Evolutionary conservation across 192 early-diverging fungal genomes (phyloP).

Genomic region (Entomortierella parvispora): DNA sequence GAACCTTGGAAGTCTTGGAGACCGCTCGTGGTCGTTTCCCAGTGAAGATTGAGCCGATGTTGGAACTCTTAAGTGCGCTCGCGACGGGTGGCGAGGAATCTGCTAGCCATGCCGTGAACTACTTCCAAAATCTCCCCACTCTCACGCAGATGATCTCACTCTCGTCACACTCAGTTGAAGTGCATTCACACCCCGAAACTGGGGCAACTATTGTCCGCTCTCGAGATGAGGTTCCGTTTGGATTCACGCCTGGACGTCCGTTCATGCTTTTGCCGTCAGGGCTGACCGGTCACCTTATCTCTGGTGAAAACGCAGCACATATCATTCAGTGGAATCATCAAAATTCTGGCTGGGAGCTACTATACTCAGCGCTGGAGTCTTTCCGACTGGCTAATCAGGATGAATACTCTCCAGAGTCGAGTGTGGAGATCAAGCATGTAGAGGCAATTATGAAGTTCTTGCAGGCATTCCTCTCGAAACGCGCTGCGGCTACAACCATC

Average conservation of each 20-base stretch:
- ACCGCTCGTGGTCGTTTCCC: conserved; percentile 48
- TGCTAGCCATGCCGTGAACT: conserved; percentile 33
- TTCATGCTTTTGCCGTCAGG: conserved; percentile 41
- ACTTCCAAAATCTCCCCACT: conserved; percentile 32
- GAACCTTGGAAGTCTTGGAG: conserved; percentile 34
- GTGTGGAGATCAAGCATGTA: conserved; percentile 27
- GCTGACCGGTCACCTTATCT: conserved; percentile 28
- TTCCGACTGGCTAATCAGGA: conserved; percentile 18
- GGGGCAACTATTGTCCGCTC: conserved; percentile 29
- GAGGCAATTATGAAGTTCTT: conserved; percentile 38
- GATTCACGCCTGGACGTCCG: conserved; percentile 16
- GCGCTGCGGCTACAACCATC: conserved; percentile 8
- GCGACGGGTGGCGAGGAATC: conserved; percentile 30
- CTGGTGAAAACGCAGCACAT: conserved; percentile 34
- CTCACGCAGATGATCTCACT: conserved; percentile 28
- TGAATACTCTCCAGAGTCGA: neutral
- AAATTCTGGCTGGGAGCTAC: conserved; percentile 39
- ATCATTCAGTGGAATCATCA: conserved; percentile 32
- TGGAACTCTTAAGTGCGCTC: conserved; percentile 36
- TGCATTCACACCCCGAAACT: conserved; percentile 7
- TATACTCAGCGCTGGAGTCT: conserved; percentile 18
- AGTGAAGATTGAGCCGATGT: conserved; percentile 31
- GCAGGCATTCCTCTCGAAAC: conserved; percentile 17
- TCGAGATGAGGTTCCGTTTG: conserved; percentile 22
- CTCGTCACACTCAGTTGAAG: conserved; percentile 12